Percentiles rank a stretch among this genome's conserved stretches.
Evolutionary conservation across 1,139 yeast species (phyloP).

Genomic region (Protomyces inundatus): DNA sequence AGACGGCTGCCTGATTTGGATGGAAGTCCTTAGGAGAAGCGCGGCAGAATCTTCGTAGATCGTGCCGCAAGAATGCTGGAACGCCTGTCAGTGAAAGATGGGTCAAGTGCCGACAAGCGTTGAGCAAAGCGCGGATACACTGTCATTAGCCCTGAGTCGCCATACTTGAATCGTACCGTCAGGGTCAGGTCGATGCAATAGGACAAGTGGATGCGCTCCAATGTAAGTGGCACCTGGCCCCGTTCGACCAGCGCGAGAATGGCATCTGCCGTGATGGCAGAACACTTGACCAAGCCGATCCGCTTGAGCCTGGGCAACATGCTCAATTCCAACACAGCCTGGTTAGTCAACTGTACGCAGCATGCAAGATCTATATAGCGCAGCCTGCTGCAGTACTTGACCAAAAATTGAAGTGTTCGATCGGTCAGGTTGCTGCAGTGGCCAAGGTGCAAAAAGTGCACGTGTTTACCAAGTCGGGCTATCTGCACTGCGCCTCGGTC

Average conservation of each 20-base stretch:
- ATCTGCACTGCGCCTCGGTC: conserved; percentile 73
- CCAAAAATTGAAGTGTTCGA: conserved; percentile 70
- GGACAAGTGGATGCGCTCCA: conserved; percentile 88
- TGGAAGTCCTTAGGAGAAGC: conserved; percentile 94
- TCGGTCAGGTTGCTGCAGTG: conserved; percentile 91
- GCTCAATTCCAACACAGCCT: conserved; percentile 72
- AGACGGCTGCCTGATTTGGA: conserved; percentile 75
- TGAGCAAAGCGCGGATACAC: conserved; percentile 52
- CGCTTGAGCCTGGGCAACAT: conserved; percentile 75
- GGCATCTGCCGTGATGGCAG: conserved; percentile 81
- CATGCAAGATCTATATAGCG: conserved; percentile 95
- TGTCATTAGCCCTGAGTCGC: background rate
- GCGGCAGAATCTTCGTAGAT: conserved; percentile 80
- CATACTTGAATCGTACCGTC: conserved; percentile 27
- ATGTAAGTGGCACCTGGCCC: conserved; percentile 61
- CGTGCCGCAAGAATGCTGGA: conserved; percentile 76
- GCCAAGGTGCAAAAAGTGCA: conserved; percentile 88
- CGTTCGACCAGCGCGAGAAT: conserved; percentile 70
- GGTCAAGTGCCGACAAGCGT: conserved; percentile 77
- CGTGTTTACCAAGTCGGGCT: conserved; percentile 67
- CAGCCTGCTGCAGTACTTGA: conserved; percentile 73
- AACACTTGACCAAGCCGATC: conserved; percentile 89
- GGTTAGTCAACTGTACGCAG: conserved; percentile 82
- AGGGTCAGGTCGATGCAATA: conserved; percentile 75
- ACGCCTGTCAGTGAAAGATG: conserved; percentile 93